These are phyloP conservation scores for Hypoxylon sp. DNA, from an alignment of 2,329 filamentous ascomycete genomes.

Conservation along the genomic window DNA sequence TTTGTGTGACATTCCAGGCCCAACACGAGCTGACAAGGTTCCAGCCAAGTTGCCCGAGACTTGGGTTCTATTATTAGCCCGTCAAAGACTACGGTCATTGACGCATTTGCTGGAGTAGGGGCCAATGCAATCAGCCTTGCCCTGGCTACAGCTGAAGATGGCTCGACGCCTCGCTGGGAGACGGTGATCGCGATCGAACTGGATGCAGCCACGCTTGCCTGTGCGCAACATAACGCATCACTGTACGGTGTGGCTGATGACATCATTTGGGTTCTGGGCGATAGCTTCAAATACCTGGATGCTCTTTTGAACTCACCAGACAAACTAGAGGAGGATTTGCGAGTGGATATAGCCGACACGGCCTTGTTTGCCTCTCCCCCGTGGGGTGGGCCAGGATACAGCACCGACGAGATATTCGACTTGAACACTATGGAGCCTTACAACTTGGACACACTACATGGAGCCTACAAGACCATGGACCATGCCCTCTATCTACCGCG, in stretches of 20 bases:
- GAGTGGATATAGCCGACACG: slow-evolving; percentile 57
- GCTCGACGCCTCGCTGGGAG: slow-evolving; percentile 76
- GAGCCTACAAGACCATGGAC: slow-evolving; percentile 69
- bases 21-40: slow-evolving; percentile 36
- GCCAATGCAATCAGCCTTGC: slow-evolving; percentile 98
- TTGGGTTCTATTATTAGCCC: slow-evolving; percentile 67
- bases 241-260: slow-evolving; percentile 81
- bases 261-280: slow-evolving; percentile 88
- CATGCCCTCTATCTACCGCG: slow-evolving; percentile 86
- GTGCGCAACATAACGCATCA: slow-evolving; percentile 91
- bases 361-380: slow-evolving; percentile 70
- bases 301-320: slow-evolving; percentile 55
- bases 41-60: slow-evolving; percentile 80
- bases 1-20: background rate
- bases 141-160: slow-evolving; percentile 54
- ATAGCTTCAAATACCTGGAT: slow-evolving; percentile 83
- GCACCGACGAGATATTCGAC: slow-evolving; percentile 79
- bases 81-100: slow-evolving; percentile 72
- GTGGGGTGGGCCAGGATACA: slow-evolving; percentile 70
- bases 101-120: slow-evolving; percentile 91
- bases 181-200: slow-evolving; percentile 91
- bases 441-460: slow-evolving; percentile 72
- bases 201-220: slow-evolving; percentile 82
- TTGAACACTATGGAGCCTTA: slow-evolving; percentile 91
- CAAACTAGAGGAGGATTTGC: slow-evolving; percentile 51